These are phyloP conservation scores for Phoenix dactylifera DNA, from an alignment of 176 grass and related monocot species.

Conservation along the genomic window DNA sequence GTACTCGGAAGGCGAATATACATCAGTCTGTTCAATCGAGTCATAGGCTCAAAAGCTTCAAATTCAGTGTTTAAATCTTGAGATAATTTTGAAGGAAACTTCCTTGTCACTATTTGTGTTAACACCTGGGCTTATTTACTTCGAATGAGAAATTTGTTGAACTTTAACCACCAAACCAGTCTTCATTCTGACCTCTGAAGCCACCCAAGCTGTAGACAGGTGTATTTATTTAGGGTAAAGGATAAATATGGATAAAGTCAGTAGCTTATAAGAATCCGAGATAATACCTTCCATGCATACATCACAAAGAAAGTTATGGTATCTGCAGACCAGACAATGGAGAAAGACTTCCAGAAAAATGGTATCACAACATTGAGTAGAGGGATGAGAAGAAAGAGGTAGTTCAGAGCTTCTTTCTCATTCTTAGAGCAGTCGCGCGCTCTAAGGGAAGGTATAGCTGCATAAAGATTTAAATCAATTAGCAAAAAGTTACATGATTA, in stretches of 20 bases:
- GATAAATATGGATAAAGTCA: background rate
- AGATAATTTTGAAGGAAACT: too few species aligned
- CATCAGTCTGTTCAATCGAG: too few species aligned
- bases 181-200: constrained; percentile 53
- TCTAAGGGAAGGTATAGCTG: constrained; percentile 93
- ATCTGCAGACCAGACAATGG: constrained; percentile 93
- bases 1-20: too few species aligned
- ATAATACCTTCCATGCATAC: constrained; percentile 90
- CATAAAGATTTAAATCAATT: constrained; percentile 1
- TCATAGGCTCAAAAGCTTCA: too few species aligned
- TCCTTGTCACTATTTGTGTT: too few species aligned
- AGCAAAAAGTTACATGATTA: too few species aligned
- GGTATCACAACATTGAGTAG: constrained; percentile 78
- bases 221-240: constrained; percentile 8
- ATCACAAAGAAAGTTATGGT: constrained; percentile 69
- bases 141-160: too few species aligned
- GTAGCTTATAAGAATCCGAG: background rate
- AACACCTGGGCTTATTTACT: too few species aligned
- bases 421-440: constrained; percentile 92
- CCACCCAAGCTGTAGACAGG: constrained; percentile 67
- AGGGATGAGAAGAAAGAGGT: constrained; percentile 83
- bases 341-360: constrained; percentile 80
- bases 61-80: too few species aligned
- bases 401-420: constrained; percentile 99
- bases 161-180: background rate